Evolutionary conservation across 106 monocot genomes (phyloP), one percentile per base, ranked within the genome.

Genomic region (Platanthera guangdongensis): DNA sequence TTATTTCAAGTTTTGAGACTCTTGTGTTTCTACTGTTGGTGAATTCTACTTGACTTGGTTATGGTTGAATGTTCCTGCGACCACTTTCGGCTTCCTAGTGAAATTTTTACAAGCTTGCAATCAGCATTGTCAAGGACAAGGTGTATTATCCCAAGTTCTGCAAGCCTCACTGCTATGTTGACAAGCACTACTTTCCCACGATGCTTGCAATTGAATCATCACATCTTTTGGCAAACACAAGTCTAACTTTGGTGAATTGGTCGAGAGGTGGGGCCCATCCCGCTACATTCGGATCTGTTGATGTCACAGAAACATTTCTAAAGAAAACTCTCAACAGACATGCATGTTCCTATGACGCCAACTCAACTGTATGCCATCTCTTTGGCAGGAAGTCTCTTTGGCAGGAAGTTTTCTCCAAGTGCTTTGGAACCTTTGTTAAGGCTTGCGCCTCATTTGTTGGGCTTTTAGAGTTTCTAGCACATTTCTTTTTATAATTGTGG

Each of bases 211-310:
- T 78, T 47, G 71, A 78, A 51, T 53, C 71, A 9, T 53, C 78
- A 1, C 52, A 71, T 14, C 70, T 71, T 45, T 18, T 78, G 25
- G 78, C 71, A 53, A 78, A 78, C 78, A 78, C 71, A 71, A 78
- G 71, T 22, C 1, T 55, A 9, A 78, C 78, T 15, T 78, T 53
- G 70, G 78, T 78, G 16, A 71, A 78, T 47, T 78, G 78, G 78
- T 78, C 78, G 7, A 78, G 78, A 71, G 78, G 78, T 47, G 78
- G 78, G 15, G 78, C 78, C 7, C 78, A 78, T 71, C 78, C 71
- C 3, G 78, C 78, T 54, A 54, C 70, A 4, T 78, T 78, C 71
- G 78, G 78, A 19, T 55, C 30, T 47, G 4, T 3, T 57, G 78
- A 78, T 14, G 47, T 71, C 55, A 71, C 53, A 47, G 70, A 78